Evolutionary conservation across 306 rosid species (phyloP).

Genomic region (Senna tora): DNA sequence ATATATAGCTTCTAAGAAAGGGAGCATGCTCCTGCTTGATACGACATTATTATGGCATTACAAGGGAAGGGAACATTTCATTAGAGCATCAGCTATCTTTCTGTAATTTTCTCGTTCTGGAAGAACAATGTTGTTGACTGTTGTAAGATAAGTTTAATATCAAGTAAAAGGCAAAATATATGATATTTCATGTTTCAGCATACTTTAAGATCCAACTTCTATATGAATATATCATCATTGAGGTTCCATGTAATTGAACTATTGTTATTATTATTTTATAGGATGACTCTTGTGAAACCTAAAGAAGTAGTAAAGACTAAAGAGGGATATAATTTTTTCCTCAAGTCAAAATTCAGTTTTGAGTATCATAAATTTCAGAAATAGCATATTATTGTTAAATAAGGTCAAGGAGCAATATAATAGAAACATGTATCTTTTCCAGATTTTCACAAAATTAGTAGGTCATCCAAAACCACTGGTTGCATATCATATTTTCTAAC

Average conservation of each 20-base stretch:
- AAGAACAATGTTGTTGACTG: neutral
- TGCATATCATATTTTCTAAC: neutral
- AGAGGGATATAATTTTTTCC: neutral
- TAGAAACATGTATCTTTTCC: neutral
- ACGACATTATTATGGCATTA: constrained; percentile 7
- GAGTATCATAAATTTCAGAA: neutral
- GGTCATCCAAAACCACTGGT: neutral
- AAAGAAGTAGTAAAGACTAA: neutral
- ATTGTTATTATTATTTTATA: neutral
- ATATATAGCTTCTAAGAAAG: constrained; percentile 13
- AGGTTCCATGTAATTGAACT: neutral
- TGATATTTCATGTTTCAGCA: neutral
- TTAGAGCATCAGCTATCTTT: constrained; percentile 7
- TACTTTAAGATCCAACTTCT: neutral
- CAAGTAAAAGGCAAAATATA: neutral
- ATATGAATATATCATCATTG: neutral
- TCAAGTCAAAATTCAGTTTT: constrained; percentile 13
- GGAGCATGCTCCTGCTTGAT: constrained; percentile 10
- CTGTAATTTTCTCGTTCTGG: constrained; percentile 14
- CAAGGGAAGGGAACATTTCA: constrained; percentile 13
- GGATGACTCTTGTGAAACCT: neutral
- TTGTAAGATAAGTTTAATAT: constrained; percentile 1
- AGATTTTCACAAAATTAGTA: constrained; percentile 10
- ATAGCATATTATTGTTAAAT: neutral
- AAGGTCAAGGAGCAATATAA: neutral